Evolutionary conservation across 2,329 filamentous ascomycete species (phyloP), one percentile per base, ranked within the genome.

Genomic region (Akanthomyces lecanii): DNA sequence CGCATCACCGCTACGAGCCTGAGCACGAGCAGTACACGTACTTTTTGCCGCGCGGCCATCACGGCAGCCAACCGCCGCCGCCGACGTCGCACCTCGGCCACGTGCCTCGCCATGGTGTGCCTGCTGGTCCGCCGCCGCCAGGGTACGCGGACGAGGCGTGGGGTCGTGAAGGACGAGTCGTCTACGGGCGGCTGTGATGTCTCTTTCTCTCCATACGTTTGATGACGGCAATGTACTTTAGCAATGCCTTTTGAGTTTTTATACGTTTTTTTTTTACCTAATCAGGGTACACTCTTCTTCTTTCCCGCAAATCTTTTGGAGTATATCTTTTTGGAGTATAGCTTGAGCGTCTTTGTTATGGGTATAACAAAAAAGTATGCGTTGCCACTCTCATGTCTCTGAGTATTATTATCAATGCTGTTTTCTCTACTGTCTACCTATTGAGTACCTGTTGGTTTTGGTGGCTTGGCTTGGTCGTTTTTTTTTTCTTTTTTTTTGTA

Each of bases 1-100:
- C 48, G 33, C 47, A 16, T 4, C 51, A 21, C 12, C 60, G 44
- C 52, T 50, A 62, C 44, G 60, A 42, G 3, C 28, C 52, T 16
- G 40, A 55, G 11, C 52, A 56, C 12, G 60, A 62, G 23, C 60
- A 62, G 60, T 56, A 62, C 33, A 8, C 40, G 8, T 50, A 62
- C 36, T 44, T 42, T 5, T 56, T 52, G 52, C 42, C 51, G 12
- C 44, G 60, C 12, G 50, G 51, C 4, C 51, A 62, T 14, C 51
- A 28, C 36, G 48, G 50, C 38, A 53, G 50, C 50, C 59, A 52
- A 6, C 33, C 51, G 23, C 50, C 14, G 28, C 50, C 40, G 3
- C 18, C 53, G 21, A 21, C 21, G 28, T 30, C 28, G 38, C 38
- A 40, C 25, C n/a, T 38, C 7, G 53, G 53, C 3, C 51, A 61